These are phyloP conservation scores for Carex myosuroides DNA, from an alignment of 176 grass and related monocot species.

Conservation along the genomic window DNA sequence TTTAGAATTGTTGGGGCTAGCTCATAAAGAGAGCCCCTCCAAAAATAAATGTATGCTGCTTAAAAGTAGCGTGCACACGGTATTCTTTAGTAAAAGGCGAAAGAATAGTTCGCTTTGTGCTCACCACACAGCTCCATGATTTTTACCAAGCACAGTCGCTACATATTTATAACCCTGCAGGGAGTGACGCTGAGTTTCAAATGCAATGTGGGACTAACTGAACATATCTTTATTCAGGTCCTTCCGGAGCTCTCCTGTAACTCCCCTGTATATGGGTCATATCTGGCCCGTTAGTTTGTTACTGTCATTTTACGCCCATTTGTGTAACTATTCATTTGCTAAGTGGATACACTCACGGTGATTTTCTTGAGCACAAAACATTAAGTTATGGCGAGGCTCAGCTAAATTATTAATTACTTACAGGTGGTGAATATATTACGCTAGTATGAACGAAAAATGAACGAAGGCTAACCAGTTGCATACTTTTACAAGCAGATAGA, in stretches of 20 bases:
- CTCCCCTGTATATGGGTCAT: not conserved
- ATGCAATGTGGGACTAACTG: not conserved
- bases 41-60: constrained; percentile 14
- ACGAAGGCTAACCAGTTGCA: no score
- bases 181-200: not conserved
- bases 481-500: no score
- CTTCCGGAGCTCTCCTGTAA: not conserved
- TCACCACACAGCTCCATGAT: constrained; percentile 44
- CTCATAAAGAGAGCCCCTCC: not conserved
- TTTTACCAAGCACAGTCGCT: no score
- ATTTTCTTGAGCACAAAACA: not conserved
- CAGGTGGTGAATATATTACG: not conserved
- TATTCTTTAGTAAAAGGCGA: constrained; percentile 74
- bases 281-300: not conserved
- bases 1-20: not conserved
- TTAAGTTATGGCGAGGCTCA: not conserved
- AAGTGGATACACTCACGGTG: not conserved
- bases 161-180: not conserved
- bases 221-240: not conserved
- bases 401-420: not conserved
- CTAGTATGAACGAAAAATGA: no score
- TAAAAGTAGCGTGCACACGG: constrained; percentile 33
- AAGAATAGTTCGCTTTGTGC: constrained; percentile 63
- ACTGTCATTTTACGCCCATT: not conserved
- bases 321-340: not conserved